Evolutionary conservation across 129 eudicot species (phyloP), one percentile per base, ranked within the genome.

Genomic region (Tagetes erecta): DNA sequence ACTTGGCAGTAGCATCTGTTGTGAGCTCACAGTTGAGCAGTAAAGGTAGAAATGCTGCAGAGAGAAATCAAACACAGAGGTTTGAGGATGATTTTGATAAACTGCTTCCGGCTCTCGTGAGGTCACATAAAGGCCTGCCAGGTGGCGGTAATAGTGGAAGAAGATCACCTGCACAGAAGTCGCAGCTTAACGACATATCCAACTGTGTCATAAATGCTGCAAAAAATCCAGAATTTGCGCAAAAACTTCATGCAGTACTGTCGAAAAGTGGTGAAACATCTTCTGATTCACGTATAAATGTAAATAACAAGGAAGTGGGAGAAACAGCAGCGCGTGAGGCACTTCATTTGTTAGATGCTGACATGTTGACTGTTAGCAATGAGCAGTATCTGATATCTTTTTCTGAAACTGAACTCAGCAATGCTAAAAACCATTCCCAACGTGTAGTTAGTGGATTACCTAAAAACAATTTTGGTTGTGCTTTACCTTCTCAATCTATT

Each of bases 221-320:
- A 47, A 88, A 86, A 76, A 78, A 83, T 77, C 87, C 95, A 3
- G 95, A 84, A 39, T 81, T 88, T 77, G 89, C 91, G n/a, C 84
- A 76, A 50, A 86, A 84, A 64, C 92, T 83, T 51, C 89, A 80
- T 71, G 86, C 90, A 2, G 86, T 91, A 58, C 67, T 85, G 74
- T 67, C 73, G 38, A 90, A 88, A 62, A 88, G 74, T 53, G 80
- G 82, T 68, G 84, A 78, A n/a, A 75, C 77, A 12, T 77, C 87
- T 72, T 69, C 81, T 70, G 87, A 87, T 67, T 60, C 80, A 80
- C 69, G 78, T 80, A 9, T 77, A 9, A 63, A 73, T 80, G 64
- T 77, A 49, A 77, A 46, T 77, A 75, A 66, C 31, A 51, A 71
- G 64, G 52, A 76, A 59, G 74, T 41, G 46, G 85, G 79, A 78